Conservation (phyloP, 305 asterid species). For the Fraxinus sp. region DNA sequence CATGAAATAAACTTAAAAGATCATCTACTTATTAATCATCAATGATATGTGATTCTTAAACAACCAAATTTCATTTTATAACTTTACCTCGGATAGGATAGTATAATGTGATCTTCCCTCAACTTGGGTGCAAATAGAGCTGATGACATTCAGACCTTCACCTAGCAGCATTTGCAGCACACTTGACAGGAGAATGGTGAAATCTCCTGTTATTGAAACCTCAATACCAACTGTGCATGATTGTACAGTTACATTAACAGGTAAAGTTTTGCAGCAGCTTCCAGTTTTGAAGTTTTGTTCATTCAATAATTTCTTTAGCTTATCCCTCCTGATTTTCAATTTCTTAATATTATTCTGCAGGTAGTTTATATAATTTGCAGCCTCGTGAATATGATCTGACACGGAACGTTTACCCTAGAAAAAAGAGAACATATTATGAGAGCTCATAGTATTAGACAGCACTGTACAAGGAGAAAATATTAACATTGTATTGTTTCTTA, state of each 20-base stretch:
- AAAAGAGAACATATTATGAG: neutral
- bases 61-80: neutral
- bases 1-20: neutral
- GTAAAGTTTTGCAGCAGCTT: neutral
- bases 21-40: neutral
- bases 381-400: too few species aligned
- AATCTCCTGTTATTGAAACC: conserved; percentile 11
- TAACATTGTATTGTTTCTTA: neutral
- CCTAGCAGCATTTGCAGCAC: neutral
- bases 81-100: conserved; percentile 22
- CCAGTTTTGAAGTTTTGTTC: neutral
- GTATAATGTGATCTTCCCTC: conserved; percentile 10
- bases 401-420: too few species aligned
- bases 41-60: neutral
- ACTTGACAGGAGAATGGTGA: conserved; percentile 5
- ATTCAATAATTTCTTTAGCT: neutral
- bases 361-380: too few species aligned
- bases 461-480: neutral
- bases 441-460: neutral
- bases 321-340: neutral
- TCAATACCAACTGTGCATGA: conserved; percentile 15
- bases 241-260: conserved; percentile 4
- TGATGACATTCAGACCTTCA: conserved; percentile 16
- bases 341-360: too few species aligned
- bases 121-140: conserved; percentile 9